These are phyloP conservation scores for Trichoderma citrinoviride DNA, from an alignment of 2,329 filamentous ascomycete species.

Conservation along the genomic window DNA sequence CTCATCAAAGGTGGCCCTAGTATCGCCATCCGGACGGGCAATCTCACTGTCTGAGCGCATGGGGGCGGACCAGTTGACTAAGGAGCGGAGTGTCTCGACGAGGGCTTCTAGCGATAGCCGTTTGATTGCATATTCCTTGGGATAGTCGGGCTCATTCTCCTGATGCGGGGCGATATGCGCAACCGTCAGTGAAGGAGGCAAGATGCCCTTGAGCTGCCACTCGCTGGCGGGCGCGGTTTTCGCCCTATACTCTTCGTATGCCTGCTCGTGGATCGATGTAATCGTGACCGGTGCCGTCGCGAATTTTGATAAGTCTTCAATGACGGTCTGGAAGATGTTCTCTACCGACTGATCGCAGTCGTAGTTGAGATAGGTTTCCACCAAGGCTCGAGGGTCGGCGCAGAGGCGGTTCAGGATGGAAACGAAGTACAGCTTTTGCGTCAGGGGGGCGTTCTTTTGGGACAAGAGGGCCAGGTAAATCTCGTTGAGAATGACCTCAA, in stretches of 20 bases:
- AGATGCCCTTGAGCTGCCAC: constrained; percentile 81
- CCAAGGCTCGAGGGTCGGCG: constrained; percentile 80
- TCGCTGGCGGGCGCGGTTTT: constrained; percentile 63
- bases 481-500: constrained; percentile 96
- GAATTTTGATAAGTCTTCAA: constrained; percentile 89
- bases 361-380: constrained; percentile 97
- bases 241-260: constrained; percentile 75
- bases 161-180: constrained; percentile 63
- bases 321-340: constrained; percentile 94
- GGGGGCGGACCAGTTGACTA: constrained; percentile 84
- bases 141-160: constrained; percentile 67
- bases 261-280: constrained; percentile 74
- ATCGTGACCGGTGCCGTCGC: constrained; percentile 76
- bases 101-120: constrained; percentile 83
- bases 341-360: constrained; percentile 94
- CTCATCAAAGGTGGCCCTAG: constrained; percentile 46
- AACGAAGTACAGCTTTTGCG: constrained; percentile 92
- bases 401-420: constrained; percentile 80
- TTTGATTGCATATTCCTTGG: constrained; percentile 88
- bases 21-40: constrained; percentile 34
- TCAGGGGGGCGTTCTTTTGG: constrained; percentile 77
- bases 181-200: constrained; percentile 83
- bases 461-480: constrained; percentile 93
- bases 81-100: constrained; percentile 81
- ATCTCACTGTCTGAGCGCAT: constrained; percentile 55